Conservation (phyloP, 257 asterid genomes). For the Rehmannia glutinosa region DNA sequence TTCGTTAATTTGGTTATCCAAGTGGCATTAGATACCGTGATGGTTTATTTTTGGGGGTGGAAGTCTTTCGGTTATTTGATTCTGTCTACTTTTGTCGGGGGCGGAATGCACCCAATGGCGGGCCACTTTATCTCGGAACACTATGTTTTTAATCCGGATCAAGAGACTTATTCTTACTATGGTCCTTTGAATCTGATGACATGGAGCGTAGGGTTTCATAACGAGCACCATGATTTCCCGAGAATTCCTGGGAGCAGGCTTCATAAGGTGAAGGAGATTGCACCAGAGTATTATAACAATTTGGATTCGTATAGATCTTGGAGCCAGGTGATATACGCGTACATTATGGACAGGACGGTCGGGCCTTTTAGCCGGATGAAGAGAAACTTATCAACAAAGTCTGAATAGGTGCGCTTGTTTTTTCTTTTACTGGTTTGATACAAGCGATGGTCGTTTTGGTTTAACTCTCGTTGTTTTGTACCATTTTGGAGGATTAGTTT, state of each 20-base stretch:
- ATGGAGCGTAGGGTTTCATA: conserved; percentile 91
- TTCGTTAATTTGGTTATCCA: conserved; percentile 59
- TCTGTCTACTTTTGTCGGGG: conserved; percentile 86
- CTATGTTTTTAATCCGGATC: conserved; percentile 68
- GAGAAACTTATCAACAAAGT: conserved; percentile 49
- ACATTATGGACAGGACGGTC: conserved; percentile 64
- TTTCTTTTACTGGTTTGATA: background rate
- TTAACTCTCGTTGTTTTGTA: conserved; percentile 10
- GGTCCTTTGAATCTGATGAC: conserved; percentile 88
- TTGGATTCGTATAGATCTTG: conserved; percentile 70
- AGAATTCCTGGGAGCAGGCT: conserved; percentile 90
- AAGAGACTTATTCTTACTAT: conserved; percentile 86
- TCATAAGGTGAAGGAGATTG: conserved; percentile 88
- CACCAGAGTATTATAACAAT: conserved; percentile 67
- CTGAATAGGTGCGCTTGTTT: conserved; percentile 34
- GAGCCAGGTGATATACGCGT: conserved; percentile 89
- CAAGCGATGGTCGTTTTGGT: background rate
- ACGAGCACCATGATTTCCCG: conserved; percentile 97
- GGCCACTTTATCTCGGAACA: conserved; percentile 95
- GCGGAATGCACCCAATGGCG: conserved; percentile 98
- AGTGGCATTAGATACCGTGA: conserved; percentile 53
- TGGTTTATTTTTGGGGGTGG: conserved; percentile 81
- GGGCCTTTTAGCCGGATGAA: conserved; percentile 95
- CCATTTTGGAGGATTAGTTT: conserved; percentile 17
- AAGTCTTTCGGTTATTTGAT: conserved; percentile 71